phyloP scores from a whole-genome alignment of 1,284 basidiomycete species.

The Porogramme epimiltina region DNA sequence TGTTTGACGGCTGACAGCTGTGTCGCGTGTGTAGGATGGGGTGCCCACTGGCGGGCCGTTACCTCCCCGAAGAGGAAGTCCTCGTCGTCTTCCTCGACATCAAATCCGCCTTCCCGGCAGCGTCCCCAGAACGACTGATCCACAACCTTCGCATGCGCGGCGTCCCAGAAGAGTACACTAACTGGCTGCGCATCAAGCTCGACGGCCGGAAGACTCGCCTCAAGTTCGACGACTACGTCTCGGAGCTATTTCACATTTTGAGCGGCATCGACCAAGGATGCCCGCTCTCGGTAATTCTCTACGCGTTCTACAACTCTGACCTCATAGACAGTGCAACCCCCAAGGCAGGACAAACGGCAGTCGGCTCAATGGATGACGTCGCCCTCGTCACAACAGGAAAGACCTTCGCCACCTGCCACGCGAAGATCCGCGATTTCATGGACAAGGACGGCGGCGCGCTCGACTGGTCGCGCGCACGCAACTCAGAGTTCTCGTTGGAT shows the following conservation, averaged over 20 bases:
- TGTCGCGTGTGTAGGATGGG: too few species aligned
- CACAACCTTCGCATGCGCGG: slow-evolving; percentile 34
- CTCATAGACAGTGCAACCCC: slow-evolving; percentile 20
- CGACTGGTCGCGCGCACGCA: slow-evolving; percentile 27
- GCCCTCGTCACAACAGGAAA: slow-evolving; percentile 5
- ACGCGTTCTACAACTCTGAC: slow-evolving; percentile 34
- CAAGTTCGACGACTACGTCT: slow-evolving; percentile 33
- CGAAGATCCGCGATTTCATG: slow-evolving; percentile 5
- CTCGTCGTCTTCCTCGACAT: slow-evolving; percentile 46
- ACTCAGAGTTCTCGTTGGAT: slow-evolving; percentile 24
- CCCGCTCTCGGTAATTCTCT: slow-evolving; percentile 24
- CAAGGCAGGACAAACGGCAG: slow-evolving; percentile 18
- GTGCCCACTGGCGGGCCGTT: too few species aligned
- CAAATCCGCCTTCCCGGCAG: slow-evolving; percentile 41
- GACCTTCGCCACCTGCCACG: background rate
- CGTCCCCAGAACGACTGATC: slow-evolving; percentile 28
- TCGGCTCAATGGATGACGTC: slow-evolving; percentile 33
- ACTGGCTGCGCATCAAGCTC: slow-evolving; percentile 28
- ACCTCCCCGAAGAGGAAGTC: too few species aligned
- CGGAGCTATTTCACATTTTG: slow-evolving; percentile 22
- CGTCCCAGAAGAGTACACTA: slow-evolving; percentile 25
- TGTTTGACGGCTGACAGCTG: too few species aligned
- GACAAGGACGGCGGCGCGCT: slow-evolving; percentile 24
- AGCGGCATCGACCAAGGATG: slow-evolving; percentile 37
- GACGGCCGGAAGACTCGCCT: slow-evolving; percentile 25